A percentile compares a stretch with the other conserved stretches of the same genome.
Evolutionary conservation across 2,329 filamentous ascomycete genomes (phyloP).

Genomic region (Graphium sp.): DNA sequence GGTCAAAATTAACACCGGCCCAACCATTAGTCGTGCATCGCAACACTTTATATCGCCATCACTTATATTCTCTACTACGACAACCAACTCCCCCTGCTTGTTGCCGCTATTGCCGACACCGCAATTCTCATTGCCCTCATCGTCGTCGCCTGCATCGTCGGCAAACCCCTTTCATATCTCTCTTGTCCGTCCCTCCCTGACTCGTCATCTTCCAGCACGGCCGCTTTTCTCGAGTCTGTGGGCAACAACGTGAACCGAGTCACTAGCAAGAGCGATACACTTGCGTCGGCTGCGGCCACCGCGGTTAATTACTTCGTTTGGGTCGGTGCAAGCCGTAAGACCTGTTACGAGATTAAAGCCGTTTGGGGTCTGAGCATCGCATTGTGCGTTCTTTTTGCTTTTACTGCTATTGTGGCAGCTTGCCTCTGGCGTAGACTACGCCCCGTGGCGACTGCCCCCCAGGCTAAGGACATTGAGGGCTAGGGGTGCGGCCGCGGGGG

Average conservation of each 20-base stretch:
- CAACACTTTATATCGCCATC: slow-evolving; percentile 62
- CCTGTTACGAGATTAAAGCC: slow-evolving; percentile 73
- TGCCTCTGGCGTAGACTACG: slow-evolving; percentile 41
- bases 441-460: background rate
- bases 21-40: slow-evolving; percentile 50
- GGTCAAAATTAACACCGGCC: slow-evolving; percentile 8
- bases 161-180: slow-evolving; percentile 64
- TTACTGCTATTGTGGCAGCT: slow-evolving; percentile 39
- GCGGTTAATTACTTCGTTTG: slow-evolving; percentile 24
- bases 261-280: too few species aligned
- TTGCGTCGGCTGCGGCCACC: slow-evolving; percentile 1
- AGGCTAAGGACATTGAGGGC: too few species aligned
- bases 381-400: slow-evolving; percentile 54
- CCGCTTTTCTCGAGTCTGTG: background rate
- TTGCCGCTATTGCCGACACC: slow-evolving; percentile 48
- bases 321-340: slow-evolving; percentile 34
- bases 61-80: slow-evolving; percentile 72
- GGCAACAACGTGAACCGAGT: too few species aligned
- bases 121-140: slow-evolving; percentile 61
- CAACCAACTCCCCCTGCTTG: slow-evolving; percentile 56
- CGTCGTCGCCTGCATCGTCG: slow-evolving; percentile 60
- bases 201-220: slow-evolving; percentile 13
- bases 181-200: slow-evolving; percentile 42
- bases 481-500: too few species aligned
- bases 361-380: slow-evolving; percentile 77